Conservation (phyloP, 495 filamentous ascomycete species). For the Saxispiralis lemnorum region DNA sequence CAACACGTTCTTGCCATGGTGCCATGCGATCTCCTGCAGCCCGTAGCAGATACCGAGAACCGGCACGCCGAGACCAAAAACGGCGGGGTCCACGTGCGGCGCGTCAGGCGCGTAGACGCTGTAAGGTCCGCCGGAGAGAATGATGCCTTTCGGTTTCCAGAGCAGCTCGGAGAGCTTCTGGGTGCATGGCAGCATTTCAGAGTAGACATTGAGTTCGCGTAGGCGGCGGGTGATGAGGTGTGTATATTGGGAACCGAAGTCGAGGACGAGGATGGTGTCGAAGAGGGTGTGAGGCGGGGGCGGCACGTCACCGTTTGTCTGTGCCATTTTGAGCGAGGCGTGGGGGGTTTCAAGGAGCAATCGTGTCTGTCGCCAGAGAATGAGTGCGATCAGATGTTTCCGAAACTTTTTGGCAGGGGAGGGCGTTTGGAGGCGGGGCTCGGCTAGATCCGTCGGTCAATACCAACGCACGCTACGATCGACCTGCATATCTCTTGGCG, state of each 20-base stretch:
- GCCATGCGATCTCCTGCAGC: conserved; percentile 67
- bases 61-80: conserved; percentile 63
- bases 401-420: background rate
- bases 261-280: conserved; percentile 49
- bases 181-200: conserved; percentile 87
- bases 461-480: background rate
- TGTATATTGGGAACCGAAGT: conserved; percentile 51
- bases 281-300: conserved; percentile 38
- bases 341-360: no score
- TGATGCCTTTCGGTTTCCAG: conserved; percentile 69
- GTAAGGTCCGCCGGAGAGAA: conserved; percentile 60
- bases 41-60: conserved; percentile 71
- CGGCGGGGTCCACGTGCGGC: conserved; percentile 59
- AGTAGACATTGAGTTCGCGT: conserved; percentile 67
- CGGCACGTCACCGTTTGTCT: conserved; percentile 13
- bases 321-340: background rate
- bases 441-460: no score
- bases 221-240: conserved; percentile 66
- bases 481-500: background rate
- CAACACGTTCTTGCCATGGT: conserved; percentile 50
- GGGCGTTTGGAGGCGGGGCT: no score
- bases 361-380: no score
- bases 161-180: conserved; percentile 60
- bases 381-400: background rate
- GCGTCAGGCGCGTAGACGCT: conserved; percentile 56